phyloP scores from a whole-genome alignment of 495 filamentous ascomycete genomes.

The Penicillium cataractarum region DNA sequence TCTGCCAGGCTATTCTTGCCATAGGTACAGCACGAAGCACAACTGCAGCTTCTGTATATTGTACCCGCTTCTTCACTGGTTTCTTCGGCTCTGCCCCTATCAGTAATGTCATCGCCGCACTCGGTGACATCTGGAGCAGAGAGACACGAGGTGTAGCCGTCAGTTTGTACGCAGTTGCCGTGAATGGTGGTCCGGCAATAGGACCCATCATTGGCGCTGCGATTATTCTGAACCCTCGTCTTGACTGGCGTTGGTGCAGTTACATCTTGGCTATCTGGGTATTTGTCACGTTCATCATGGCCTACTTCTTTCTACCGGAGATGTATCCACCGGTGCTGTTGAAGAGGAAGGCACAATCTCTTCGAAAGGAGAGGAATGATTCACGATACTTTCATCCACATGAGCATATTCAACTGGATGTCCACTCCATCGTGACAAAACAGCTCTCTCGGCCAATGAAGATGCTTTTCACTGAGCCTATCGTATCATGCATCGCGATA shows the following conservation, averaged over 20 bases:
- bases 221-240: slow-evolving; percentile 38
- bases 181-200: slow-evolving; percentile 48
- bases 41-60: slow-evolving; percentile 38
- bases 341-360: slow-evolving; percentile 32
- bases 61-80: slow-evolving; percentile 51
- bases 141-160: slow-evolving; percentile 43
- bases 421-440: slow-evolving; percentile 34
- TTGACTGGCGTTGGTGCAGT: slow-evolving; percentile 50
- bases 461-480: slow-evolving; percentile 47
- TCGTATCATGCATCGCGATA: slow-evolving; percentile 40
- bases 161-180: slow-evolving; percentile 43
- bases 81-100: slow-evolving; percentile 53
- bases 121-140: slow-evolving; percentile 53
- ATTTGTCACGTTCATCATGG: slow-evolving; percentile 29
- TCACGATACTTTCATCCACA: slow-evolving; percentile 43
- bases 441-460: slow-evolving; percentile 40
- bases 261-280: slow-evolving; percentile 42
- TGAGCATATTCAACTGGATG: slow-evolving; percentile 41
- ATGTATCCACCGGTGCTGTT: slow-evolving; percentile 38
- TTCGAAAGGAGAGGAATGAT: slow-evolving; percentile 39
- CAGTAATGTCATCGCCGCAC: slow-evolving; percentile 47
- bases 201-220: slow-evolving; percentile 52
- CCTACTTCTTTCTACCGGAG: slow-evolving; percentile 37
- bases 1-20: slow-evolving; percentile 46
- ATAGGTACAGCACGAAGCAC: slow-evolving; percentile 47